phyloP scores from a whole-genome alignment of 305 asterid genomes.

The Solanum hybrid region DNA sequence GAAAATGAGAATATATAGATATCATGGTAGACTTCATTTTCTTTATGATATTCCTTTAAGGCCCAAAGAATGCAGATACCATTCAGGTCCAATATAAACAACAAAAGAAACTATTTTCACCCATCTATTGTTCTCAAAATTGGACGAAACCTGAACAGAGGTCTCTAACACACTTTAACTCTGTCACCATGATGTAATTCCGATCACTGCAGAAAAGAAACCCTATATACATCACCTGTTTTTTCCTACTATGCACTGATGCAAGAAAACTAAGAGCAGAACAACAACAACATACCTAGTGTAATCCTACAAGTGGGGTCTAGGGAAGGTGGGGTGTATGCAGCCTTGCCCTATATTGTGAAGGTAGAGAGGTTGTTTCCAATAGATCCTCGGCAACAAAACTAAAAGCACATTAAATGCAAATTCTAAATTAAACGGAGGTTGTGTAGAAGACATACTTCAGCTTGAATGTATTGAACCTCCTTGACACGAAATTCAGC shows the following conservation, averaged over 20 bases:
- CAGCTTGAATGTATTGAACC: conserved; percentile 13
- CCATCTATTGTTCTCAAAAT: background rate
- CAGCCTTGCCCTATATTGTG: background rate
- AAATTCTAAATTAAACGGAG: background rate
- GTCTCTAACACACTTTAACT: background rate
- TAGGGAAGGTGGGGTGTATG: background rate
- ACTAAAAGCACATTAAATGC: background rate
- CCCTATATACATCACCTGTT: background rate
- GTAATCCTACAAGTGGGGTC: background rate
- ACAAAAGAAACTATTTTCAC: background rate
- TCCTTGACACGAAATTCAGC: conserved; percentile 15
- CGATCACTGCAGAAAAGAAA: background rate
- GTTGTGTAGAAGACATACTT: conserved; percentile 17
- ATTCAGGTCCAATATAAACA: background rate
- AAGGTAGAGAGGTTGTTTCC: background rate
- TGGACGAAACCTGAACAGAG: background rate
- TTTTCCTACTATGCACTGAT: background rate
- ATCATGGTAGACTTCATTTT: background rate
- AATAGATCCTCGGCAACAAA: background rate
- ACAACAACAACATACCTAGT: background rate
- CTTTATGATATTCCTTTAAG: background rate
- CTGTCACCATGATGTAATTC: background rate
- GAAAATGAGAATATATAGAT: background rate
- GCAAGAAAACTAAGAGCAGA: background rate
- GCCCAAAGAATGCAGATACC: background rate